Evolutionary conservation across 2,329 filamentous ascomycete genomes (phyloP).

Genomic region (Pyrenophora tritici-repentis): DNA sequence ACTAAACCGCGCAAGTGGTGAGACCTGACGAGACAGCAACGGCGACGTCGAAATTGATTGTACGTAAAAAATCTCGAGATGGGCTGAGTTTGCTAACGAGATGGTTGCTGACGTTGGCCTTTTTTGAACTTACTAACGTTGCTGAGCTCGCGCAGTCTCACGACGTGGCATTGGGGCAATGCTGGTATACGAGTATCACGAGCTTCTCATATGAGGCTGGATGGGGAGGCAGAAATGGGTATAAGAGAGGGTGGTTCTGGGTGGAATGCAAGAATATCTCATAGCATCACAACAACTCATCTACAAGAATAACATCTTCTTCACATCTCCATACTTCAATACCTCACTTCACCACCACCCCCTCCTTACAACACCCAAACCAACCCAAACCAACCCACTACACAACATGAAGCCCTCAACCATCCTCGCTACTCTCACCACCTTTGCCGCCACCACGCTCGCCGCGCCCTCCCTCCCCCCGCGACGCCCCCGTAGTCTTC

Average conservation of each 20-base stretch:
- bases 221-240: not conserved
- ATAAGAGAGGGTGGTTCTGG: conserved; percentile 1
- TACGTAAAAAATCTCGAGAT: too few relatives aligned
- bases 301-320: conserved; percentile 6
- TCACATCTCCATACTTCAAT: not conserved
- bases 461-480: conserved; percentile 7
- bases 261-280: not conserved
- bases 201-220: not conserved
- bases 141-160: not conserved
- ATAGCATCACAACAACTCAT: conserved; percentile 1
- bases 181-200: not conserved
- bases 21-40: too few relatives aligned
- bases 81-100: not conserved
- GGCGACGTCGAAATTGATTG: not conserved
- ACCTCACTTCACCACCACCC: not conserved
- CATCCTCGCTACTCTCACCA: conserved; percentile 1
- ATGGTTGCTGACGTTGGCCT: not conserved
- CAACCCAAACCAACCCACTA: not conserved
- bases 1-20: too few relatives aligned
- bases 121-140: not conserved
- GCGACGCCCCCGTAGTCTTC: not conserved
- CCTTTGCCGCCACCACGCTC: conserved; percentile 4
- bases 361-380: not conserved
- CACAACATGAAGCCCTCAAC: conserved; percentile 10
- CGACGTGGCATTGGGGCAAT: conserved; percentile 2